Evolutionary conservation across 1,139 yeast species (phyloP).

Genomic region (Scheffersomyces illinoinensis): DNA sequence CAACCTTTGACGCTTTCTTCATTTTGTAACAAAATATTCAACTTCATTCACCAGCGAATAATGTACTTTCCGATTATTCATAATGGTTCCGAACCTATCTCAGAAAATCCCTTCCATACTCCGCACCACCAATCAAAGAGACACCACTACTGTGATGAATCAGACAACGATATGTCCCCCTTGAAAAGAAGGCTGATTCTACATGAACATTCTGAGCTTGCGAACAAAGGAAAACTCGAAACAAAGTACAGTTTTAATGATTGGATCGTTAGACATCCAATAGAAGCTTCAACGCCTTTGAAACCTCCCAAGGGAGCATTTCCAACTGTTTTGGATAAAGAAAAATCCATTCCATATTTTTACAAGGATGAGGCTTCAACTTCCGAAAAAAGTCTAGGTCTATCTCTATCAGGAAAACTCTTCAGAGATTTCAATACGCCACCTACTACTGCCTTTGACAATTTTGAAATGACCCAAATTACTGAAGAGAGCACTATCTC

Average conservation of each 20-base stretch:
- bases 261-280: neutral
- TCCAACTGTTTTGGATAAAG: neutral
- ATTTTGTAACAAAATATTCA: no score
- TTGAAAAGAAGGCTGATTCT: neutral
- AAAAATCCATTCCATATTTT: no score
- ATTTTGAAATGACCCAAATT: no score
- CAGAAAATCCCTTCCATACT: no score
- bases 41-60: no score
- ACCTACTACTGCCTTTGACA: neutral
- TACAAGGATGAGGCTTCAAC: neutral
- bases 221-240: neutral
- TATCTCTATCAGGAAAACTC: neutral
- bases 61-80: no score
- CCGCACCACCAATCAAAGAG: neutral
- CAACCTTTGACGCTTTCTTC: no score
- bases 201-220: neutral
- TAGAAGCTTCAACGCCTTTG: neutral
- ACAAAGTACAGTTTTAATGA: neutral
- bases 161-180: neutral
- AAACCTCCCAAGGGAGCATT: neutral
- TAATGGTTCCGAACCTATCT: no score
- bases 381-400: neutral
- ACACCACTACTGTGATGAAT: neutral
- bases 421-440: neutral
- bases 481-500: neutral